These are phyloP conservation scores for Calocybe gambosa DNA, from an alignment of 1,284 basidiomycete genomes.

Conservation along the genomic window DNA sequence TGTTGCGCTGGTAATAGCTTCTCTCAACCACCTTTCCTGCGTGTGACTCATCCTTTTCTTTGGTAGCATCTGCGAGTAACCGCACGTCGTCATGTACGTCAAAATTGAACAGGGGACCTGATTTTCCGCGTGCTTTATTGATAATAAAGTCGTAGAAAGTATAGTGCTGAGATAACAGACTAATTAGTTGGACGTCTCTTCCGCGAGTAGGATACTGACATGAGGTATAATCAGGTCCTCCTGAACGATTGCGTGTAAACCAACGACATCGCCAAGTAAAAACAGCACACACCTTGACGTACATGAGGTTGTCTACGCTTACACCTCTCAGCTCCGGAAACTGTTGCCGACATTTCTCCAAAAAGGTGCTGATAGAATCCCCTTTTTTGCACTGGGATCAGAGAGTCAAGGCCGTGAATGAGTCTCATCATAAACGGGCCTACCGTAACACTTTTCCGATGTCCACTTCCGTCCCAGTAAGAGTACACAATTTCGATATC, in stretches of 20 bases:
- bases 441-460: slow-evolving; percentile 88
- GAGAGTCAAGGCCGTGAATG: background rate
- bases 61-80: slow-evolving; percentile 89
- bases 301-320: slow-evolving; percentile 96
- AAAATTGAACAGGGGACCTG: slow-evolving; percentile 97
- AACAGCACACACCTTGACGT: slow-evolving; percentile 73
- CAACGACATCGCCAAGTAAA: background rate
- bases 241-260: slow-evolving; percentile 30
- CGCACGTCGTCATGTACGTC: slow-evolving; percentile 99
- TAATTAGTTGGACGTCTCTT: slow-evolving; percentile 6
- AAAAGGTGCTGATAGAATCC: slow-evolving; percentile 84
- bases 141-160: slow-evolving; percentile 99
- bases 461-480: slow-evolving; percentile 98
- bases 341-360: slow-evolving; percentile 90
- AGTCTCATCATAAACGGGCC: slow-evolving; percentile 23
- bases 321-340: slow-evolving; percentile 88
- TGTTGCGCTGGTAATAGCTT: slow-evolving; percentile 93
- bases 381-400: slow-evolving; percentile 87
- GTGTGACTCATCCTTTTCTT: slow-evolving; percentile 98
- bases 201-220: slow-evolving; percentile 33
- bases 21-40: slow-evolving; percentile 98
- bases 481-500: slow-evolving; percentile 93
- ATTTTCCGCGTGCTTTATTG: slow-evolving; percentile 97
- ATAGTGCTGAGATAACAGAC: slow-evolving; percentile 63
- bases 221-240: slow-evolving; percentile 96